Evolutionary conservation across 306 rosid species (phyloP).

Genomic region (Fragaria vesca): DNA sequence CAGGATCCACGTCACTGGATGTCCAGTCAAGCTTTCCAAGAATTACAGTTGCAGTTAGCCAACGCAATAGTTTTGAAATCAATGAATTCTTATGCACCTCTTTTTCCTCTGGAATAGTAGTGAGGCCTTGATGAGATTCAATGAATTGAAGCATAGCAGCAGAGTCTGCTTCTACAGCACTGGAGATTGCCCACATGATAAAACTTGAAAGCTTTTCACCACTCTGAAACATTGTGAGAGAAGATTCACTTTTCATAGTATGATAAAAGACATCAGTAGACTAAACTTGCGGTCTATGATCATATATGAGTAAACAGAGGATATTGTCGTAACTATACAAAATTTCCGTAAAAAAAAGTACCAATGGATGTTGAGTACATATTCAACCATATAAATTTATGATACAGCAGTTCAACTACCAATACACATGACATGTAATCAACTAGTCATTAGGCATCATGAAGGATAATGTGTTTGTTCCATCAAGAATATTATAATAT

Average conservation of each 20-base stretch:
- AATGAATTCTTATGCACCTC: slow-evolving; percentile 40
- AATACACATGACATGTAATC: not conserved
- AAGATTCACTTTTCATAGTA: slow-evolving; percentile 12
- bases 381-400: not conserved
- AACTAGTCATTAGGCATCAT: not conserved
- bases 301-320: not conserved
- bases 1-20: slow-evolving; percentile 29
- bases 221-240: slow-evolving; percentile 41
- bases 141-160: slow-evolving; percentile 31
- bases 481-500: not conserved
- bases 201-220: slow-evolving; percentile 59
- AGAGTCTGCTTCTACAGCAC: slow-evolving; percentile 55
- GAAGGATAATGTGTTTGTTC: not conserved
- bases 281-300: not conserved
- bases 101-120: slow-evolving; percentile 29
- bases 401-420: not conserved
- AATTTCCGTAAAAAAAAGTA: not conserved
- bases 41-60: slow-evolving; percentile 77
- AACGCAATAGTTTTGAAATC: slow-evolving; percentile 56
- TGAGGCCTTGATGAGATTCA: slow-evolving; percentile 31
- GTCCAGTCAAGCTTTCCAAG: slow-evolving; percentile 54
- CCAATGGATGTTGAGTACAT: not conserved
- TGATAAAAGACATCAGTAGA: not conserved
- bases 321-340: not conserved
- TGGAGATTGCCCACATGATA: slow-evolving; percentile 63